A percentile compares a stretch with the other conserved stretches of the same genome.
Evolutionary conservation across 257 asterid species (phyloP).

Genomic region (Gentiana dahurica): DNA sequence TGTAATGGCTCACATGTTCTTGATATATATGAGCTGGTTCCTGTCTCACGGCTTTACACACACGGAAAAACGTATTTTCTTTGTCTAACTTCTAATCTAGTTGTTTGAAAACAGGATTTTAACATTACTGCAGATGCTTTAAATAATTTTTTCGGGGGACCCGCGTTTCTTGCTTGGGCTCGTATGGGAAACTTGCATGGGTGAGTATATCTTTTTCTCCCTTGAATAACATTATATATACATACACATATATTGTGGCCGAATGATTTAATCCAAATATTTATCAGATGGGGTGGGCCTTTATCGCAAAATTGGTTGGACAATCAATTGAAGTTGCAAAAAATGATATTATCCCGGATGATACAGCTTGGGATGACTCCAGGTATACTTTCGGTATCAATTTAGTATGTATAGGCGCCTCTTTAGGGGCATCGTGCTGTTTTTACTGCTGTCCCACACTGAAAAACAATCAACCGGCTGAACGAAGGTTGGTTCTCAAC

Average conservation of each 20-base stretch:
- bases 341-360: constrained; percentile 78
- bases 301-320: constrained; percentile 80
- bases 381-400: constrained; percentile 35
- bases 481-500: no score
- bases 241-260: not conserved
- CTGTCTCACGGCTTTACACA: no score
- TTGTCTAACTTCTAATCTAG: constrained; percentile 12
- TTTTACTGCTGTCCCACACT: no score
- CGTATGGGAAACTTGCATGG: constrained; percentile 97
- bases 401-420: not conserved
- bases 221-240: no score
- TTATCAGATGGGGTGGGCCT: constrained; percentile 95
- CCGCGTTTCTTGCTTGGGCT: constrained; percentile 99
- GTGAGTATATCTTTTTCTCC: constrained; percentile 22
- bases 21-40: no score
- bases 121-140: constrained; percentile 57
- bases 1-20: no score
- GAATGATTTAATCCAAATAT: constrained; percentile 4
- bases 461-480: no score
- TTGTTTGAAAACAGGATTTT: constrained; percentile 43
- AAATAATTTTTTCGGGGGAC: constrained; percentile 89
- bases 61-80: not conserved
- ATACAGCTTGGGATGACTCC: constrained; percentile 93
- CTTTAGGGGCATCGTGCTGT: no score
- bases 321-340: constrained; percentile 69